Base-by-base conservation (phyloP, 768 basidiomycete genomes). In the Sarcodon aspratus region DNA sequence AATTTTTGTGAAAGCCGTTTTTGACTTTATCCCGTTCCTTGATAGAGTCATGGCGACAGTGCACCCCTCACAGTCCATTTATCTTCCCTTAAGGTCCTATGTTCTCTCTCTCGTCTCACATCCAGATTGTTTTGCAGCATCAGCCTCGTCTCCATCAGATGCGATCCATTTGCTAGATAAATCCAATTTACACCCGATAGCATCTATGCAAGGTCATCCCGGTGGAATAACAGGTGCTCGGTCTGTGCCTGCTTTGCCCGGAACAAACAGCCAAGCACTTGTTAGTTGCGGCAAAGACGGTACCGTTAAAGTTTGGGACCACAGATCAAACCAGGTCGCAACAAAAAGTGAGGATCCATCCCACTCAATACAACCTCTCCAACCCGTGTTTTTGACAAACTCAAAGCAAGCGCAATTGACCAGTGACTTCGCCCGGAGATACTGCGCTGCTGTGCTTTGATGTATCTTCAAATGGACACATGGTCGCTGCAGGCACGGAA, bases 401-500 rank as follows among this genome's bases (percentile, higher is more conserved):
- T 73, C 60, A 70, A 67, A 63, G 56, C 49, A 42, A 42, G 40
- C 37, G 37, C 52, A 33, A 33, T 50, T 15, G 57, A 82, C 80
- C 82, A 73, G 70, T 68, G 21, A 63, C 69, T 48, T 58, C 71
- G 13, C 72, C 74, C 18, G 64, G 65, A 59, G 52, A 57, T 13
- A 66, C 65, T 13, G 65, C 70, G 6, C 59, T 88, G 8, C 69
- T 89, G 3, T 84, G 74, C 33, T 85, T 78, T 52, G 88, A 87
- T 60, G 73, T 82, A 6, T 82, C 86, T 2, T 57, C 67, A 1
- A 80, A 88, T 55, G 87, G 87, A 4, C 62, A 73, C 54, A 78
- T 81, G 2, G 74, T 95, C 18, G 89, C 82, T 15, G 90, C 82
- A 9, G 93, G 93, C 12, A 85, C 90, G 0, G 89, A 87, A 53